Percentiles rank a stretch among this genome's conserved stretches.
These are phyloP conservation scores for Daedaleopsis sinensis DNA, from an alignment of 768 basidiomycete genomes.

Conservation along the genomic window DNA sequence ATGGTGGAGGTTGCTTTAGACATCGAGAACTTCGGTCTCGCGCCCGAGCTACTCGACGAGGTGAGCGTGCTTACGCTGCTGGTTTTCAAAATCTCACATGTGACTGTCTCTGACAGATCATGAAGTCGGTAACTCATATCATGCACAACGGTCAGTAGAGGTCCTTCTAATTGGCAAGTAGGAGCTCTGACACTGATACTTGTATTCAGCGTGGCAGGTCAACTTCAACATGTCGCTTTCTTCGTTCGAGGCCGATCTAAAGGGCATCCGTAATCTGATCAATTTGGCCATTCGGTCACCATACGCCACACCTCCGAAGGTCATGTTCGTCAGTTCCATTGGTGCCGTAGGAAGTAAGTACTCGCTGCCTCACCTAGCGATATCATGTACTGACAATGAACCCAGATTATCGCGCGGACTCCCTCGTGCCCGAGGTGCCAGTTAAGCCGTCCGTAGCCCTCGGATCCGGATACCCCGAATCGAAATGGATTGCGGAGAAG, in stretches of 20 bases:
- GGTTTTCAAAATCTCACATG: background rate
- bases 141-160: constrained; percentile 24
- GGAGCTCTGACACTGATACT: background rate
- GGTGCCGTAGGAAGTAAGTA: constrained; percentile 22
- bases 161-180: background rate
- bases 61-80: constrained; percentile 4
- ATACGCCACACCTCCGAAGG: constrained; percentile 11
- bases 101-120: background rate
- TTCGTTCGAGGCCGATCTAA: constrained; percentile 28
- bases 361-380: background rate
- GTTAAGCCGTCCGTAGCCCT: constrained; percentile 14
- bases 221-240: constrained; percentile 30
- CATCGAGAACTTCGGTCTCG: constrained; percentile 30
- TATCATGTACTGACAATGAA: background rate
- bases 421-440: constrained; percentile 12
- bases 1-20: constrained; percentile 36
- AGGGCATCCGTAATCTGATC: constrained; percentile 26
- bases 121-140: constrained; percentile 15
- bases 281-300: constrained; percentile 27
- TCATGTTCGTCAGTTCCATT: constrained; percentile 32
- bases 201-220: constrained; percentile 27
- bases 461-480: constrained; percentile 35
- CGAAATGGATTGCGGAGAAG: constrained; percentile 36
- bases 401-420: background rate
- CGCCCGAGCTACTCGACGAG: constrained; percentile 30